Percentiles rank a stretch among this genome's conserved stretches.
phyloP scores from a whole-genome alignment of 805 yeast species.

The Saccharomycopsis oosterbeekiorum region DNA sequence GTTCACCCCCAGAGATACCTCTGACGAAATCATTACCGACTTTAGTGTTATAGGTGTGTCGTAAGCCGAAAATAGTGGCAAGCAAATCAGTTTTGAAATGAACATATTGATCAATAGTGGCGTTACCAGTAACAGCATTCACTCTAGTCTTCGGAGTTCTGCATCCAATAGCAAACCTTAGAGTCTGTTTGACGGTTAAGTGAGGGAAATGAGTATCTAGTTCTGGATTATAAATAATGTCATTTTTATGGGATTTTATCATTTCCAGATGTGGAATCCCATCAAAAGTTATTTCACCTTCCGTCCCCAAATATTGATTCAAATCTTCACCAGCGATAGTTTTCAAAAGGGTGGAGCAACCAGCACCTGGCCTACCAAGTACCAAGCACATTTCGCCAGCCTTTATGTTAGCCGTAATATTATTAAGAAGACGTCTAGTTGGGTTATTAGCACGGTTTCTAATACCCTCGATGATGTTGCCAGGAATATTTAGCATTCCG shows the following conservation, averaged over 20 bases:
- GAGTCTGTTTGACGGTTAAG: constrained; percentile 42
- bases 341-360: constrained; percentile 48
- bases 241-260: constrained; percentile 36
- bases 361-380: constrained; percentile 53
- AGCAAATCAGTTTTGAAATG: constrained; percentile 30
- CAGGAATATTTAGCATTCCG: constrained; percentile 10
- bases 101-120: constrained; percentile 32
- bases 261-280: constrained; percentile 39
- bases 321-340: constrained; percentile 36
- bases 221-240: constrained; percentile 44
- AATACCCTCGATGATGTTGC: constrained; percentile 5
- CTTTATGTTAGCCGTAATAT: constrained; percentile 34
- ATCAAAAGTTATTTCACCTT: constrained; percentile 37
- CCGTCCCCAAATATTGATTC: constrained; percentile 26
- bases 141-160: constrained; percentile 37
- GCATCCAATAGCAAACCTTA: constrained; percentile 39
- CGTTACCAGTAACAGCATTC: constrained; percentile 32
- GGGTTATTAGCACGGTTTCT: constrained; percentile 24
- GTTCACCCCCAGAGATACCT: constrained; percentile 80
- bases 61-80: constrained; percentile 44
- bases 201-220: constrained; percentile 42
- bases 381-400: constrained; percentile 47
- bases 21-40: constrained; percentile 55
- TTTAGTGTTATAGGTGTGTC: constrained; percentile 48
- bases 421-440: constrained; percentile 29